Evolutionary conservation across 2,329 filamentous ascomycete genomes (phyloP), one percentile per base, ranked within the genome.

Genomic region (Claviceps paspali): DNA sequence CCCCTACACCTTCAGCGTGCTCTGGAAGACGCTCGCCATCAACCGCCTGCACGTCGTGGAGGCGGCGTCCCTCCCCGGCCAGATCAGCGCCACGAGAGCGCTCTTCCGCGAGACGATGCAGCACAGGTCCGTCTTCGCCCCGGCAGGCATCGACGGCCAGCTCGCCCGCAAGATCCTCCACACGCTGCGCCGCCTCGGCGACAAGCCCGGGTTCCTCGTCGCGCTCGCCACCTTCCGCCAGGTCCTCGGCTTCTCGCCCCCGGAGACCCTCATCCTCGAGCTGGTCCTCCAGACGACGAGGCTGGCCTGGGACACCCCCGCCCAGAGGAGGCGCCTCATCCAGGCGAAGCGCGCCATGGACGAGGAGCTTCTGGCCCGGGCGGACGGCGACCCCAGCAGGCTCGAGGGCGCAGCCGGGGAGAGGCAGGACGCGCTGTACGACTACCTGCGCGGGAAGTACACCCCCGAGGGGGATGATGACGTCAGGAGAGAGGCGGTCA

Each of bases 1-100:
- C 45, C 63, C 76, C 0, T 71, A 79, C 54, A 83, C 79, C 1
- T 84, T 79, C 51, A 68, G 73, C 42, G 69, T 71, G 12, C 67
- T 84, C 11, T 85, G 78, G 76, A 69, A 70, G 52, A 63, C 68
- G 8, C 57, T 75, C 21, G 59, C 60, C 4, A 55, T 68, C 45
- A 74, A 73, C 52, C 63, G 66, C 4, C 52, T 65, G 12, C 55
- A 61, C 35, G 41, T 49, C n/a, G 18, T 63, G 39, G 38, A 53
- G 2, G 44, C 52, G 3, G 51, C 50, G 1, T 41, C 54, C 29
- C 31, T 56, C 14, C 37, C 40, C 7, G 41, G 43, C 3, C 60
- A 65, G 33, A 49, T 51, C 4, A 41, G 42, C 6, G 51, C 49
- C 17, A 57, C 63, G 5, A 60, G 68, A 12, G 48, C 47, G 15